phyloP scores from a whole-genome alignment of 192 early-diverging fungal genomes.

The Mortierella antarctica region DNA sequence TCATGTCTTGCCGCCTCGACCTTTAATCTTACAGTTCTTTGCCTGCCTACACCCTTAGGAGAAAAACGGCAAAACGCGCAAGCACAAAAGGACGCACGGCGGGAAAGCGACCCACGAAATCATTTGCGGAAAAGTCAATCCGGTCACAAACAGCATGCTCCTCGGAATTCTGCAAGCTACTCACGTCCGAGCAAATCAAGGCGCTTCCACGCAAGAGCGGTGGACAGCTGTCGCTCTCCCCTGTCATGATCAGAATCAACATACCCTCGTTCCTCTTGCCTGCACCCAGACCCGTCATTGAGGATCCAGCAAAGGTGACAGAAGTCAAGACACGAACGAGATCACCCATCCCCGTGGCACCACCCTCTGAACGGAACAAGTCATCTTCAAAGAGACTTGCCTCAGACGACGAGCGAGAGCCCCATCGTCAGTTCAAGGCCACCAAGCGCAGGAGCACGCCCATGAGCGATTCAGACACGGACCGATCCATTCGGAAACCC shows the following conservation, averaged over 20 bases:
- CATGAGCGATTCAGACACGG: not conserved
- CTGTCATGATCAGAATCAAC: conserved; percentile 10
- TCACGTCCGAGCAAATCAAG: conserved; percentile 6
- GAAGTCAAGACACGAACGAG: not conserved
- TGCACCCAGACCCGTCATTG: not conserved
- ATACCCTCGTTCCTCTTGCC: conserved; percentile 16
- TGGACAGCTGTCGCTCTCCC: not conserved
- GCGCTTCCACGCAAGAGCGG: conserved; percentile 8
- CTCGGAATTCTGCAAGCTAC: conserved; percentile 7
- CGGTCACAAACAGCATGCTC: not conserved
- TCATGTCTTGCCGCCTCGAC: not conserved
- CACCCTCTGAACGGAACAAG: not conserved
- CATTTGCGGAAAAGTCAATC: not conserved
- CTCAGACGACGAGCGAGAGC: not conserved
- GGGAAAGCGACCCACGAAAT: conserved; percentile 2
- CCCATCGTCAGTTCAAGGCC: not conserved
- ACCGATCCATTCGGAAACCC: not conserved
- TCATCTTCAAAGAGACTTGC: not conserved
- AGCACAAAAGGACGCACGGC: conserved; percentile 9
- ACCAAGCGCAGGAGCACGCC: not conserved
- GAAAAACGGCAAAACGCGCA: conserved; percentile 17
- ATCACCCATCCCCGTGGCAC: not conserved
- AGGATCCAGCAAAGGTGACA: not conserved
- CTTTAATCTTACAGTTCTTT: not conserved
- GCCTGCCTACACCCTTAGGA: not conserved